These are phyloP conservation scores for Coemansia umbellata DNA, from an alignment of 192 early-diverging fungal genomes.

Conservation along the genomic window DNA sequence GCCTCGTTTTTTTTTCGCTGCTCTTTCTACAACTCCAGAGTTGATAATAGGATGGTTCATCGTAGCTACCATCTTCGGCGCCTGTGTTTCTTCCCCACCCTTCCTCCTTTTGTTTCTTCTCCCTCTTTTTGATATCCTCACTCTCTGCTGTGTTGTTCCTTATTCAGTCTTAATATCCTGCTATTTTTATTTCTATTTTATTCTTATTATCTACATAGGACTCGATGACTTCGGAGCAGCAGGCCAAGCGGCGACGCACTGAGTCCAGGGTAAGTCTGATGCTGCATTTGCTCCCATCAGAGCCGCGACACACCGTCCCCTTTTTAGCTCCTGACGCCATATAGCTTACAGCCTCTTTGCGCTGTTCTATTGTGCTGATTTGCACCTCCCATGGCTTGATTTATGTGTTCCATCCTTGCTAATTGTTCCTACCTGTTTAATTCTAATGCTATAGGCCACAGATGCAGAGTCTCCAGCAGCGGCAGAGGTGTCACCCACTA, in stretches of 20 bases:
- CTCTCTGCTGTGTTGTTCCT: conserved; percentile 11
- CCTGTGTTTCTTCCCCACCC: conserved; percentile 9
- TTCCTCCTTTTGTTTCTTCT: conserved; percentile 6
- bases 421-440: not conserved
- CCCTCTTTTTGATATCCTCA: conserved; percentile 8
- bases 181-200: conserved; percentile 16
- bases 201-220: conserved; percentile 26
- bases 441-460: conserved; percentile 22
- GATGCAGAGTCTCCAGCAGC: conserved; percentile 30
- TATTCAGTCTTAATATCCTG: not conserved
- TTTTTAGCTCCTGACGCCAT: too few species aligned
- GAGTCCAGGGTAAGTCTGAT: conserved; percentile 37
- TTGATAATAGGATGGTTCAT: conserved; percentile 20
- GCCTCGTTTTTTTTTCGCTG: conserved; percentile 1
- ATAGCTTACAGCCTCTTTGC: too few species aligned
- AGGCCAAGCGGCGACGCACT: conserved; percentile 50
- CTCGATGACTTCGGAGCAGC: conserved; percentile 41
- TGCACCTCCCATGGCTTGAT: too few species aligned
- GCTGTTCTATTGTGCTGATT: too few species aligned
- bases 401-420: not conserved
- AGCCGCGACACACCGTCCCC: too few species aligned
- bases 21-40: conserved; percentile 11
- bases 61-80: conserved; percentile 19
- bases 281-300: not conserved
- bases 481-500: conserved; percentile 19